Evolutionary conservation across 495 filamentous ascomycete genomes (phyloP).

Genomic region (Neurospora tetraspora): DNA sequence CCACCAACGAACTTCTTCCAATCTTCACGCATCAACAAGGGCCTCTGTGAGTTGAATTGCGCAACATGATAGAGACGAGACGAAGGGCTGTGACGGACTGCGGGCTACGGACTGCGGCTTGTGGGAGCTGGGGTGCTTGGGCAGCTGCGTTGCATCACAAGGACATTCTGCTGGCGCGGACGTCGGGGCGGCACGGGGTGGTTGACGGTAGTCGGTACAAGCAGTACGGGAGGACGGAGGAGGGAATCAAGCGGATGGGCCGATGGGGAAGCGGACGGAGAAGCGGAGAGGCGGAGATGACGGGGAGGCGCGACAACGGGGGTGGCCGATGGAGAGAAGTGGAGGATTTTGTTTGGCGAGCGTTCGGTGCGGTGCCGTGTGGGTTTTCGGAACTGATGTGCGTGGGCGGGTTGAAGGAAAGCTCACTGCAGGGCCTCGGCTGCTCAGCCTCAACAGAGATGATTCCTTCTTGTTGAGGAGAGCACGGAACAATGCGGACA

Average conservation of each 20-base stretch:
- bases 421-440: neutral
- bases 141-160: constrained; percentile 19
- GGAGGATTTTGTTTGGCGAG: constrained; percentile 7
- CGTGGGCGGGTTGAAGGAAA: neutral
- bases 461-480: neutral
- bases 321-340: constrained; percentile 1
- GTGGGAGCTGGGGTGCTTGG: constrained; percentile 10
- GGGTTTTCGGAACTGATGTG: constrained; percentile 7
- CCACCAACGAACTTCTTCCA: constrained; percentile 11
- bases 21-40: constrained; percentile 23
- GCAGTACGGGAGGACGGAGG: neutral
- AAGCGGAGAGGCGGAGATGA: constrained; percentile 1
- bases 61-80: constrained; percentile 20
- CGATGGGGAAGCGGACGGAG: constrained; percentile 2
- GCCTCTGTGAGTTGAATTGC: constrained; percentile 12
- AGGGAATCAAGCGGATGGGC: neutral
- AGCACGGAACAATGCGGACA: neutral
- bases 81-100: constrained; percentile 1
- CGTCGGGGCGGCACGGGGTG: constrained; percentile 3
- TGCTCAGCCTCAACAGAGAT: neutral
- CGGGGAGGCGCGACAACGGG: neutral
- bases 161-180: constrained; percentile 14
- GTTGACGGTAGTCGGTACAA: constrained; percentile 2
- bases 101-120: constrained; percentile 2
- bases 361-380: neutral